Evolutionary conservation across 768 basidiomycete species (phyloP), one percentile per base, ranked within the genome.

Genomic region (Tephrocybe sp.): DNA sequence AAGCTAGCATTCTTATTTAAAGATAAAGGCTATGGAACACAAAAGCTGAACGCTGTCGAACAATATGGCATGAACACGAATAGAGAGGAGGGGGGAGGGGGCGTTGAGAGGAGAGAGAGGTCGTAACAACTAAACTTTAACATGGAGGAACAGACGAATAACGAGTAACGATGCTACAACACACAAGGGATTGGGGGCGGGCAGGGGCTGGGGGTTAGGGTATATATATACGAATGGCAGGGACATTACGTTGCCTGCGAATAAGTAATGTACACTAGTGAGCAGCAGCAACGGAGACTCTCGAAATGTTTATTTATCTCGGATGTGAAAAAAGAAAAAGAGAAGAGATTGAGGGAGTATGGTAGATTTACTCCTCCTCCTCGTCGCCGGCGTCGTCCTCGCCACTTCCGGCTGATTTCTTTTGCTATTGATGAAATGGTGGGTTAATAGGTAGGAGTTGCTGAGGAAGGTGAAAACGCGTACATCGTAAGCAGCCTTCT

Each of bases 401-500:
- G 29, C 60, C 64, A 42, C 63, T 65, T 31, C 47, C 66, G 19
- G 54, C 53, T 38, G 58, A 61, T 55, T 68, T 63, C 60, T 67
- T 69, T 22, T 41, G 46, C 40, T 53, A 36, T 18, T 19, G 37
- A 38, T n/a, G 37, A 12, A 4, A 38, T n/a, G 8, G 8, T 18
- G 18, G 7, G 37, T 38, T 6, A 5, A 10, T 34, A 7, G 8
- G 37, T 19, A 41, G 23, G 36, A 50, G 27, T 33, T 43, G 23
- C 36, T 39, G 30, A 36, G 31, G 53, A 34, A 43, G 41, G 16
- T 21, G 0, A 39, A 31, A 11, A 48, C 16, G 62, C 67, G 22
- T 46, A 74, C 74, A 57, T 79, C 78, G 58, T 76, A 80, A 2
- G 71, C 71, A 31, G 64, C 62, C 66, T 90, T 91, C 67, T 92